Percentiles rank a stretch among this genome's conserved stretches.
Conservation (phyloP, 2,329 filamentous ascomycete genomes). For the Hymenoscyphus fructigenus region DNA sequence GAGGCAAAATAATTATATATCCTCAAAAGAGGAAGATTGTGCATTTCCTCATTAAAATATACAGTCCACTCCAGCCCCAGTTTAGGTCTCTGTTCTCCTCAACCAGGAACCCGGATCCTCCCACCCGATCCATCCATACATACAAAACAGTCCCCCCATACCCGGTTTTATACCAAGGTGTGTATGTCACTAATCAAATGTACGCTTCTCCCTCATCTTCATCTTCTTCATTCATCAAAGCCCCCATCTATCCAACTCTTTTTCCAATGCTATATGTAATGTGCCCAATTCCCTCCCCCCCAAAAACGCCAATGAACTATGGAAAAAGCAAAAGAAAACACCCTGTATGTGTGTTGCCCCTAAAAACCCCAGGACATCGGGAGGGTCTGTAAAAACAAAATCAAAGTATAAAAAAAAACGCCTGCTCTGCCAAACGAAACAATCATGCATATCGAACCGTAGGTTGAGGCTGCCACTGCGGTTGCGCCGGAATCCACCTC, state of each 20-base stretch:
- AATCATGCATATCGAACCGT: slow-evolving; percentile 15
- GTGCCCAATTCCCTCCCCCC: neutral
- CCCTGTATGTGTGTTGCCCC: neutral
- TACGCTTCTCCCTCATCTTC: neutral
- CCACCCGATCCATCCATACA: neutral
- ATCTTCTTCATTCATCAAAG: neutral
- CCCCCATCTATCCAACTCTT: neutral
- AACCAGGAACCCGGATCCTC: neutral
- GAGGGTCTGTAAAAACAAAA: neutral
- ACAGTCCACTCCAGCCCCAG: neutral
- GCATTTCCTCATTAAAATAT: neutral
- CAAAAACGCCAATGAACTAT: neutral
- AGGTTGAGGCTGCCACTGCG: slow-evolving; percentile 11
- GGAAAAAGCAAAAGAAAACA: neutral
- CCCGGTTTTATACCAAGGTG: neutral
- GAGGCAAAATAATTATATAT: neutral
- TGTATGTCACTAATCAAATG: neutral
- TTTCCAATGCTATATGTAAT: slow-evolving; percentile 3
- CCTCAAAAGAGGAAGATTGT: neutral
- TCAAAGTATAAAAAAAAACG: slow-evolving; percentile 1
- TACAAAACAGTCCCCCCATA: neutral
- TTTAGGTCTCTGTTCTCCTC: neutral
- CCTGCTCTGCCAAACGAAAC: neutral
- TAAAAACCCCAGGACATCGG: neutral
- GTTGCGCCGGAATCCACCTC: slow-evolving; percentile 12